phyloP scores from a whole-genome alignment of 2,329 filamentous ascomycete species.

The Fusarium buharicum region DNA sequence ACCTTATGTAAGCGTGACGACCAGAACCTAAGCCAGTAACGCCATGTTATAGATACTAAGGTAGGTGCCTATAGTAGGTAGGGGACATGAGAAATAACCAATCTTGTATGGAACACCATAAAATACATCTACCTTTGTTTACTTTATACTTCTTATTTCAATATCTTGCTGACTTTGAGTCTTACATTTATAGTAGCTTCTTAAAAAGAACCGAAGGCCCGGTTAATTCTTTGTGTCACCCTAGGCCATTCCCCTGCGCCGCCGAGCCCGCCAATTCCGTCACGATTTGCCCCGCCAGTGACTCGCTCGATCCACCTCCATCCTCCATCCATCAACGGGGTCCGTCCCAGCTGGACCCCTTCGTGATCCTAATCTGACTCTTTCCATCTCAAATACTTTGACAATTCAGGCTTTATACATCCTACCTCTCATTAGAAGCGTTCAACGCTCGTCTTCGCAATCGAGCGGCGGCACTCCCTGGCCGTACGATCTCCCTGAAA shows the following conservation, averaged over 20 bases:
- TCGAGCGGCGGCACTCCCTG: constrained; percentile 1
- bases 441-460: neutral
- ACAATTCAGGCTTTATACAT: constrained; percentile 8
- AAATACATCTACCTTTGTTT: too few species aligned
- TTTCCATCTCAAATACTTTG: constrained; percentile 19
- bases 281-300: constrained; percentile 53
- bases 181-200: constrained; percentile 9
- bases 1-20: too few species aligned
- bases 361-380: constrained; percentile 33
- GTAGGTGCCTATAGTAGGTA: too few species aligned
- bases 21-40: too few species aligned
- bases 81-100: too few species aligned
- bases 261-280: constrained; percentile 42
- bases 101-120: too few species aligned
- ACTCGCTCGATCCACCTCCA: constrained; percentile 49
- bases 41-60: too few species aligned
- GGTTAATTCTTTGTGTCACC: too few species aligned
- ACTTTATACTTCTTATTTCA: too few species aligned
- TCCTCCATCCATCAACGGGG: constrained; percentile 49
- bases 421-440: neutral
- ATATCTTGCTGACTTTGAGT: too few species aligned
- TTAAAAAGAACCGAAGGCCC: neutral
- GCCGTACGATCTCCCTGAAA: constrained; percentile 6
- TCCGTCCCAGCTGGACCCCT: constrained; percentile 51
- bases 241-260: constrained; percentile 30